Evolutionary conservation across 805 yeast genomes (phyloP), one percentile per base, ranked within the genome.

Genomic region (Pichia exigua): DNA sequence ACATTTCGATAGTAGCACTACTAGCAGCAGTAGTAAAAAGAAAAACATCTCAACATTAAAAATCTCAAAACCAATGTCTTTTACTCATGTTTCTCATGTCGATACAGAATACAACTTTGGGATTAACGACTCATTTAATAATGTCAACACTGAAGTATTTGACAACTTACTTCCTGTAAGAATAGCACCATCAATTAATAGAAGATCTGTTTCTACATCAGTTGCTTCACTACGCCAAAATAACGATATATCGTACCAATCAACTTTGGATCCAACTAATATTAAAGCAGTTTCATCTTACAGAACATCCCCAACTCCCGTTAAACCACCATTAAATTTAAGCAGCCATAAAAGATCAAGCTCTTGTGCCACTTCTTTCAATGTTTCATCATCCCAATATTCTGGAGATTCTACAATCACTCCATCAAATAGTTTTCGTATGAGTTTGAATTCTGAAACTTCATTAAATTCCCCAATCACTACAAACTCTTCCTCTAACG

Each of bases 31-130:
- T 18, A 27, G 2, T 8, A n/a, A 27, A 9, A 41, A 41, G 10
- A 42, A 42, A 28, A 27, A 26, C 18, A 20, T 7, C 7, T 45
- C 30, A 4, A n/a, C 35, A 11, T 17, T 30, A 12, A 15, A 12
- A 42, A 66, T 68, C 26, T 62, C 68, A 44, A 61, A 69, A 10
- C 72, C 73, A 4, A 65, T 63, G 32, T 65, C 59, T 0, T 68
- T 68, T 55, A 57, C 57, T 42, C 73, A 68, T 48, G 58, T 67
- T 21, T 59, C 71, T 3, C 72, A 68, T 50, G 57, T 67, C 26
- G 68, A 67, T 42, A 58, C 61, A 18, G 54, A 58, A 22, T 49
- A 54, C 4, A 57, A 59, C 2, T 68, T 66, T 55, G 72, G 72
- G 0, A 50, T 68, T 6, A 66, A 65, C 15, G 56, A 58, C 40